Conservation (phyloP, 495 filamentous ascomycete species). For the Evansstolkia leycettana region DNA sequence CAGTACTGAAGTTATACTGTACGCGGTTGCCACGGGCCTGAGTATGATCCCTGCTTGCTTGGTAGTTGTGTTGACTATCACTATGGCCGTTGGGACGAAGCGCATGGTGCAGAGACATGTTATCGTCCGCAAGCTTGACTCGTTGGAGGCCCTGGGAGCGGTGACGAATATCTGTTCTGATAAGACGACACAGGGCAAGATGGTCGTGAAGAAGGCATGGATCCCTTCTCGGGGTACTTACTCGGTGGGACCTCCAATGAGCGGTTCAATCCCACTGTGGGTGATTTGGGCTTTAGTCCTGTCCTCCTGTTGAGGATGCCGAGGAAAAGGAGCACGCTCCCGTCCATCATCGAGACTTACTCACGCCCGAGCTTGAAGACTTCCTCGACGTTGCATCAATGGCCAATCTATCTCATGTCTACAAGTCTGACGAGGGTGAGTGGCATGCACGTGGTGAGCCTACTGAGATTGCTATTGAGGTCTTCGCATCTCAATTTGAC, state of each 20-base stretch:
- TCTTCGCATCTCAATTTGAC: conserved; percentile 43
- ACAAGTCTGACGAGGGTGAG: conserved; percentile 21
- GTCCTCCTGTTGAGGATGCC: conserved; percentile 16
- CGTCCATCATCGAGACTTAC: conserved; percentile 9
- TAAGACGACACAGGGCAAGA: conserved; percentile 50
- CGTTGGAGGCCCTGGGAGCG: conserved; percentile 44
- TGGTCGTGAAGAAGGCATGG: conserved; percentile 65
- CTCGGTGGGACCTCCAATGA: conserved; percentile 34
- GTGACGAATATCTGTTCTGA: conserved; percentile 49
- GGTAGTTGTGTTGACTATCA: conserved; percentile 53
- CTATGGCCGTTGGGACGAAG: conserved; percentile 49
- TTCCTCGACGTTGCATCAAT: conserved; percentile 44
- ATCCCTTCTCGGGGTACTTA: conserved; percentile 46
- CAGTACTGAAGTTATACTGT: conserved; percentile 43
- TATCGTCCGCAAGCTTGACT: conserved; percentile 41
- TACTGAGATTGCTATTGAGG: conserved; percentile 50
- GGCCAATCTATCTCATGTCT: conserved; percentile 45
- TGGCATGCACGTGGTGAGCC: conserved; percentile 48
- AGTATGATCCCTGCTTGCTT: conserved; percentile 50
- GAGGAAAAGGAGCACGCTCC: conserved; percentile 9
- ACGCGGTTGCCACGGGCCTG: conserved; percentile 47
- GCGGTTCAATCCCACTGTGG: conserved; percentile 35
- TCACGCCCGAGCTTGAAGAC: conserved; percentile 16
- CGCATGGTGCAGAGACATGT: conserved; percentile 48
- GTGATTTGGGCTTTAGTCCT: conserved; percentile 26